These are phyloP conservation scores for Tolypocladium inflatum DNA, from an alignment of 2,329 filamentous ascomycete species.

Conservation along the genomic window DNA sequence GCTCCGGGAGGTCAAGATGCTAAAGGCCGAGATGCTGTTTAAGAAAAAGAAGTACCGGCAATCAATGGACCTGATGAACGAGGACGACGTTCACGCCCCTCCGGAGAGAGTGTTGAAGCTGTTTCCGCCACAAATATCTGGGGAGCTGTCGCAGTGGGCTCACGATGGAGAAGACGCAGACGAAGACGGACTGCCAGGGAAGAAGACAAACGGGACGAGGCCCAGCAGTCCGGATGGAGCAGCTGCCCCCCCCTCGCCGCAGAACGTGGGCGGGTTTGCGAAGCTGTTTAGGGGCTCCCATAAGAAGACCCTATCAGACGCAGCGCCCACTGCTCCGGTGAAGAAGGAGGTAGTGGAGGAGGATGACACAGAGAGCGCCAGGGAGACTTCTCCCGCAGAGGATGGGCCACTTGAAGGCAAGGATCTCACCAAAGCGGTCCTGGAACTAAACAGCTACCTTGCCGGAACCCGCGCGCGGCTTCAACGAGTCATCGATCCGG, in stretches of 20 bases:
- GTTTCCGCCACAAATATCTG: constrained; percentile 77
- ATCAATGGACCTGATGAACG: constrained; percentile 78
- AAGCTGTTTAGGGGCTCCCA: constrained; percentile 41
- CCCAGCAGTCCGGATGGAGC: constrained; percentile 16
- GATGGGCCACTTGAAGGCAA: constrained; percentile 62
- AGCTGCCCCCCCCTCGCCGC: constrained; percentile 23
- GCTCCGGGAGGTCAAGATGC: constrained; percentile 78
- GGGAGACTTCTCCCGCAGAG: constrained; percentile 27
- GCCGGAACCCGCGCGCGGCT: constrained; percentile 69
- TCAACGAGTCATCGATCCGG: constrained; percentile 52
- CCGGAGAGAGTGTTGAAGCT: constrained; percentile 80
- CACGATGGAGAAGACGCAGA: constrained; percentile 31
- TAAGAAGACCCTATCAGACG: constrained; percentile 40
- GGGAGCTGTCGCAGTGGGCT: constrained; percentile 57
- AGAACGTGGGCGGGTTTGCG: constrained; percentile 37
- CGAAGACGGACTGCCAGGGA: constrained; percentile 25
- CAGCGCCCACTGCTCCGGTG: constrained; percentile 50
- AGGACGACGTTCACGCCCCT: constrained; percentile 77
- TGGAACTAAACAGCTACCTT: constrained; percentile 78
- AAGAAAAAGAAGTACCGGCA: constrained; percentile 72
- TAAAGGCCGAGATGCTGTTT: constrained; percentile 82
- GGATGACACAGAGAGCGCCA: constrained; percentile 46
- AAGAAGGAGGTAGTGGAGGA: constrained; percentile 40
- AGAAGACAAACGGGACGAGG: constrained; percentile 17
- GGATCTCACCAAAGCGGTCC: constrained; percentile 71